Evolutionary conservation across 2,329 filamentous ascomycete genomes (phyloP), one percentile per base, ranked within the genome.

Genomic region (Fusarium sp.): DNA sequence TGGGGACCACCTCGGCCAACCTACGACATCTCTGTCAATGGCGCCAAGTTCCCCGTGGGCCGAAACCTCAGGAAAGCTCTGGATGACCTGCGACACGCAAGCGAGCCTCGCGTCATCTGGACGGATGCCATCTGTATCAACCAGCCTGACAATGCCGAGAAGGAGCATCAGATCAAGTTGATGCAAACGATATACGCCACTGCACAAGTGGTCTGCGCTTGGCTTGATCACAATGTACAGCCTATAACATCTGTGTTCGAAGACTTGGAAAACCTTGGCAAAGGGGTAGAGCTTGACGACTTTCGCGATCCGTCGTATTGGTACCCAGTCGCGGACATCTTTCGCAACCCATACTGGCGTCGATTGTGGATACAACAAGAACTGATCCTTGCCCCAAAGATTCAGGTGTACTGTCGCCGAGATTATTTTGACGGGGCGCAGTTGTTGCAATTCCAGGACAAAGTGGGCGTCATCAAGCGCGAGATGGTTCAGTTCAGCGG

Each of bases 121-220:
- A 57, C 50, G 18, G 67, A 69, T 50, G 63, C 63, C 38, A 58
- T 69, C 25, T 69, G 63, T 27, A 69, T 69, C 22, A 69, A 69
- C 29, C 58, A 69, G 22, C 20, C 25, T 4, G 67, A 69, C 20
- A 58, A 35, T 6, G 13, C 20, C 3, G 67, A 69, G 33, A 56
- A 57, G 11, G 63, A 50, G 11, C 45, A 63, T 14, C 67, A 69
- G n/a, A 56, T 69, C 14, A 40, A 59, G 16, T 47, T 69, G 2
- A 69, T 69, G 66, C 57, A 56, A 20, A 56, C 22, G 5, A 66
- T 66, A 45, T 68, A 65, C 25, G 52, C 65, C 18, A 65, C 31
- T 38, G 31, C 65, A 9, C 11, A 50, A 18, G 47, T 25, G 5
- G 61, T 68, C 10, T 68, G 65, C 16, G 50, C 65, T 3, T 68